Base-by-base conservation (phyloP, 352 stramenopile species). In the Phytophthora cactorum region DNA sequence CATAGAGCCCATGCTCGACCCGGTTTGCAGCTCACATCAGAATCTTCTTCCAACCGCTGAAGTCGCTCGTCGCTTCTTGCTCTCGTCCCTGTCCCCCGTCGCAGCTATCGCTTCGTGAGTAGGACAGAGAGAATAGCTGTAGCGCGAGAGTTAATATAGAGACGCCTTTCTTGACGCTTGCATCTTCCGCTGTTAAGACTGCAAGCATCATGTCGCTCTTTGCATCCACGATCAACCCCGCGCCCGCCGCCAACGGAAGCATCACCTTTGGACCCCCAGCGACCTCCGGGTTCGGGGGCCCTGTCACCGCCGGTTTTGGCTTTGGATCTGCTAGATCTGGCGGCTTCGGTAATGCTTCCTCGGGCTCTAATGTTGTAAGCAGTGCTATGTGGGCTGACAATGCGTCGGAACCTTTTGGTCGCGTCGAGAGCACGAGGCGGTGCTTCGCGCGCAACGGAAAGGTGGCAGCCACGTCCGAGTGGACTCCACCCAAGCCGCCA, bases 381-480 rank as follows among this genome's bases (percentile, higher is more conserved):
- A 36, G 22, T 44, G 31, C n/a, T 31, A 15, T 25, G 47, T 44
- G 51, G 47, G 5, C 11, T 25, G 56, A 60, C 25, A 43, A 55
- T 46, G 54, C 63, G n/a, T 70, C 55, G 31, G 52, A 63, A 2
- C 64, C 64, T 14, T 72, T 72, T 41, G 58, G 57, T 5, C 64
- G 64, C 12, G 64, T 67, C 9, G 41, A 63, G 51, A 58, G 36
- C 58, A 67, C 64, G 29, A 36, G 8, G 1, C 2, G 47, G 36
- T 66, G 50, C 51, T 72, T 72, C 39, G 43, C 36, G 12, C 56
- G 63, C 8, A 70, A 60, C 31, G 63, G 63, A 4, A 28, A 51
- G 7, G 28, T 6, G 9, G 5, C 29, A 12, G 11, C n/a, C 4
- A 11, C n/a, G 32, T 53, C 49, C 39, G 55, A 51, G 43, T 72